Conservation (phyloP, 352 stramenopile genomes). For the Phytopythium kandeliae region DNA sequence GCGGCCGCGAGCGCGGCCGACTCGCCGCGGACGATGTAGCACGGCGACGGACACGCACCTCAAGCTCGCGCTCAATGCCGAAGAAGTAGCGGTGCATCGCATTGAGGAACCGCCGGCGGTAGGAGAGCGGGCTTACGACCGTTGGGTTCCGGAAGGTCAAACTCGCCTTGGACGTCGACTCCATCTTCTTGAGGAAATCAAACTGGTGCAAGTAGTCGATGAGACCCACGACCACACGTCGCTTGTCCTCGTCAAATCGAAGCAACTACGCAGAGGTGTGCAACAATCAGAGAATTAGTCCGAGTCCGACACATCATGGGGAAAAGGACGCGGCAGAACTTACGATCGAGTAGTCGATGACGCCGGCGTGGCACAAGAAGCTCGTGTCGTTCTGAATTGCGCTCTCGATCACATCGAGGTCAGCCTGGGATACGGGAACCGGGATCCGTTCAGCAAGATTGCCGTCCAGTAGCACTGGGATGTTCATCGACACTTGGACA, state of each 20-base stretch:
- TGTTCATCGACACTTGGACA: slow-evolving; percentile 40
- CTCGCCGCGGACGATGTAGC: slow-evolving; percentile 21
- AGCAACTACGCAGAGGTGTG: slow-evolving; percentile 35
- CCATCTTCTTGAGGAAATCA: slow-evolving; percentile 88
- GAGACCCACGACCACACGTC: slow-evolving; percentile 64
- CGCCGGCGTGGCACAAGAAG: slow-evolving; percentile 65
- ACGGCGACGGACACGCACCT: slow-evolving; percentile 62
- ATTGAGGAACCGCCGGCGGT: slow-evolving; percentile 77
- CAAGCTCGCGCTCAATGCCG: slow-evolving; percentile 67
- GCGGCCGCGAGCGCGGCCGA: slow-evolving; percentile 1
- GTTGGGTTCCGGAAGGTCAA: slow-evolving; percentile 81
- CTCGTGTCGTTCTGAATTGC: slow-evolving; percentile 75
- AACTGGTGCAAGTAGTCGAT: slow-evolving; percentile 89
- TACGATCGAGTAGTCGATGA: slow-evolving; percentile 86
- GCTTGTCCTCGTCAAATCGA: slow-evolving; percentile 75
- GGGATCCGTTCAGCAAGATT: slow-evolving; percentile 79
- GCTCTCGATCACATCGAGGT: slow-evolving; percentile 52
- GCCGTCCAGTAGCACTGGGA: slow-evolving; percentile 74
- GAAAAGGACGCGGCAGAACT: slow-evolving; percentile 10
- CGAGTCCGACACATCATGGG: neutral
- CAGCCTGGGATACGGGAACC: slow-evolving; percentile 59
- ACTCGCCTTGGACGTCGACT: slow-evolving; percentile 82
- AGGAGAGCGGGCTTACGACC: slow-evolving; percentile 77
- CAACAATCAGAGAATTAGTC: neutral
- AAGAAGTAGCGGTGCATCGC: slow-evolving; percentile 81